Base-by-base conservation (phyloP, 352 stramenopile species). In the Blastocystis sp. region DNA sequence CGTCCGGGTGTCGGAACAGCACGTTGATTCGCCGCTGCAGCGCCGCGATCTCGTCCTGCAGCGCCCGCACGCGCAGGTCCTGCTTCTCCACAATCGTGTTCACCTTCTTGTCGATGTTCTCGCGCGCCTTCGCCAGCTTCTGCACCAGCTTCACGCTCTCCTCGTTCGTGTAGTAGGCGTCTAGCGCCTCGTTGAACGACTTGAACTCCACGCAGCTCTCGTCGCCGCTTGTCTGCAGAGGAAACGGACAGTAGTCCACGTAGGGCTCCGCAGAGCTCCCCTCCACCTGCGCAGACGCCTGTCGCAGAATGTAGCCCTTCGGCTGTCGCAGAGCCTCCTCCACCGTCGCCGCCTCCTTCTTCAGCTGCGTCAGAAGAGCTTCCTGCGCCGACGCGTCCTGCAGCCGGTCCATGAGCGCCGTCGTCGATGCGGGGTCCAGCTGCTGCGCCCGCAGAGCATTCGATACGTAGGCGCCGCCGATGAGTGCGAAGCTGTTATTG, bases 111-210 rank as follows among this genome's bases (percentile, higher is more conserved):
- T 72, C 54, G 42, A 77, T 85, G 4, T 21, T 36, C 1, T 85
- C 64, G 11, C 44, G 40, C 36, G 75, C 51, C 46, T 81, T 81
- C 36, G 53, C 42, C 27, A 81, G 32, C 14, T 64, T 63, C n/a
- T 48, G 40, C 8, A 51, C 69, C 42, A 81, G 8, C 24, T 64
- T 63, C 32, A 81, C 9, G 42, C 56, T 81, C 51, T 81, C 69
- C 27, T 81, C 69, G 34, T 81, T 81, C 21, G 56, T 38, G 46
- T 63, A 81, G 51, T 65, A 81, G 0, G 51, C 69, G 53, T 81
- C 69, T 21, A 81, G 24, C 0, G 40, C 54, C 51, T 81, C 69
- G 32, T 81, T 81, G 51, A 81, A 81, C 4, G 69, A 81, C 44
- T 48, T 40, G 29, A 81, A 81, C 53, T 63, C 46, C 32, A 48